These are phyloP conservation scores for Oryza punctata DNA, from an alignment of 176 grass and related monocot genomes.

Conservation along the genomic window DNA sequence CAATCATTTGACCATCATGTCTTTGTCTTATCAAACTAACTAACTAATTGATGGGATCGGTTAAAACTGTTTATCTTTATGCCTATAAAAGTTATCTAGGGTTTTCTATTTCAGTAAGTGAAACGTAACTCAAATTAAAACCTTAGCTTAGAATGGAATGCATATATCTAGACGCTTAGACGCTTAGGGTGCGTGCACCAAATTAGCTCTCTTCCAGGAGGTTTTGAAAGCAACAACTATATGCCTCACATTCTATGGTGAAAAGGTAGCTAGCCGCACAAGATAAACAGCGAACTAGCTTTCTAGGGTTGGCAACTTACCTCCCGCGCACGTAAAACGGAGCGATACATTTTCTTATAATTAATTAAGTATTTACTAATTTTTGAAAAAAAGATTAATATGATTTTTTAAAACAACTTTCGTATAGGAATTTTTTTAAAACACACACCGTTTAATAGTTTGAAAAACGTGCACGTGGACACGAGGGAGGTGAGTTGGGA, in stretches of 20 bases:
- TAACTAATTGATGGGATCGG: neutral
- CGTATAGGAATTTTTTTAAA: too few relatives aligned
- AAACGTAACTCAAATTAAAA: neutral
- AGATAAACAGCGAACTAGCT: neutral
- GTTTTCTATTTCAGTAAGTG: neutral
- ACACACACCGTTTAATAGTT: too few relatives aligned
- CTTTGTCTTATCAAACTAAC: slow-evolving; percentile 12
- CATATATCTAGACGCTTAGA: neutral
- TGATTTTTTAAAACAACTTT: too few relatives aligned
- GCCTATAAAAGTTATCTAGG: neutral
- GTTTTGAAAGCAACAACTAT: neutral
- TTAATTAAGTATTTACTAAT: too few relatives aligned
- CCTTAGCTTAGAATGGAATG: neutral
- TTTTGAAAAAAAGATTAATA: too few relatives aligned
- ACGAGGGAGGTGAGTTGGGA: too few relatives aligned
- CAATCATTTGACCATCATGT: neutral
- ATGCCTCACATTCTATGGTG: neutral
- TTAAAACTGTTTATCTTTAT: neutral
- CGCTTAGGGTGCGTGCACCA: neutral
- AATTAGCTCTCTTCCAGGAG: neutral
- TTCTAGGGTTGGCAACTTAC: too few relatives aligned
- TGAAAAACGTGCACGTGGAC: too few relatives aligned
- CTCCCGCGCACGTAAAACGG: too few relatives aligned
- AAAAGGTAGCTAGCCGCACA: neutral
- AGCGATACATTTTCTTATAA: too few relatives aligned